Base-by-base conservation (phyloP, 176 grass and related monocot genomes). In the Rhynchospora tenuis region DNA sequence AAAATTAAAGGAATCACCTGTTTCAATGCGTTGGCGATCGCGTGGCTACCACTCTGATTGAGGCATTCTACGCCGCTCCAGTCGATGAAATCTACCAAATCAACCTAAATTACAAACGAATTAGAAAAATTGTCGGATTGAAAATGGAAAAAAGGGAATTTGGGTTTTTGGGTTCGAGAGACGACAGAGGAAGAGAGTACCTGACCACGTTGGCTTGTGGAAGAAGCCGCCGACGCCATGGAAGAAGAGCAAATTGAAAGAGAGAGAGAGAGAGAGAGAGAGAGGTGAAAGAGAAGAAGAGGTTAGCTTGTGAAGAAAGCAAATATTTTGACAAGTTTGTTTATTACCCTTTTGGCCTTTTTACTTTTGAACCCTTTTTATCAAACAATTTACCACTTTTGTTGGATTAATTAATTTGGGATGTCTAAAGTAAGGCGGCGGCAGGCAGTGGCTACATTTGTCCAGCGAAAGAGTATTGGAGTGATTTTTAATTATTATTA, bases 31-130 rank as follows among this genome's bases (percentile, higher is more conserved):
- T 96, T 93, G 80, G 78, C 48, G 77, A 96, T 66, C n/a, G 73
- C 74, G 78, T 99, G 91, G 65, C 84, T 84, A 6, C 91, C 71
- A 77, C 84, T 88, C 89, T 99, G 97, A 81, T 99, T 99, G 84
- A 99, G 97, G 85, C 97, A 99, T 77, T 99, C 97, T 24, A 99
- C 91, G 89, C 97, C 85, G 82, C 80, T 99, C 97, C 97, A 99
- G 68, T 99, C 97, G 76, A 99, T 87, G 79, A 99, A 93, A 84
- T 99, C 93, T 81, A 93, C 89, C 79, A 99, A 91, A 92, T 99
- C 97, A 84, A 95, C 97, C 97, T 99, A 83, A 23, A 88, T 86
- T 88, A n/a, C 83, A 48, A 85, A 64, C 54, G 15, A 81, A 68
- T 29, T 50, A 73, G 13, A 80, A 65, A 58, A 56, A 67, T 76